These are phyloP conservation scores for Colletotrichum liaoningense DNA, from an alignment of 2,329 filamentous ascomycete genomes.

Conservation along the genomic window DNA sequence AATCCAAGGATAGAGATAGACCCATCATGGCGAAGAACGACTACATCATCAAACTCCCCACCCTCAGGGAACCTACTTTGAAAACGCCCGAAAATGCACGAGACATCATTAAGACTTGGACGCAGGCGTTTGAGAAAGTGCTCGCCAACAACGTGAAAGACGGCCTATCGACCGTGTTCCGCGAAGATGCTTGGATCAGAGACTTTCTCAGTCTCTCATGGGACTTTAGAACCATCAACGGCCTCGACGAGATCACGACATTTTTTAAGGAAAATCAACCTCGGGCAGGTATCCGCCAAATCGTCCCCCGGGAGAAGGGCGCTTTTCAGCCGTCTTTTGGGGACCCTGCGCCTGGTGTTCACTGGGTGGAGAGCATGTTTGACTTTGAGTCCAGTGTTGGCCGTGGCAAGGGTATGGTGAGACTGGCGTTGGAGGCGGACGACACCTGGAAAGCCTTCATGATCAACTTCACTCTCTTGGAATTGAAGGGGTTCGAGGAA, in stretches of 20 bases:
- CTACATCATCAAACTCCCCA: constrained; percentile 14
- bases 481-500: constrained; percentile 67
- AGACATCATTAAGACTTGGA: constrained; percentile 1
- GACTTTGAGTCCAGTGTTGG: constrained; percentile 35
- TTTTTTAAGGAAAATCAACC: constrained; percentile 20
- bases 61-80: constrained; percentile 4
- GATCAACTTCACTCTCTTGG: constrained; percentile 68
- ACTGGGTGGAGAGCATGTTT: constrained; percentile 37
- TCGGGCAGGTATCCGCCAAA: not conserved
- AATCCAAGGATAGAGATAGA: not conserved
- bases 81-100: constrained; percentile 7
- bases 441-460: constrained; percentile 71
- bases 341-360: constrained; percentile 24
- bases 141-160: not conserved
- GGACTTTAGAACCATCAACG: constrained; percentile 55
- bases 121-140: not conserved
- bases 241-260: not conserved
- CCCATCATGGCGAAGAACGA: not conserved
- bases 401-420: constrained; percentile 34
- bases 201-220: constrained; percentile 68
- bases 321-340: constrained; percentile 17
- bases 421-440: constrained; percentile 28
- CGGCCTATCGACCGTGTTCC: constrained; percentile 47
- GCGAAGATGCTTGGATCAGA: constrained; percentile 63
- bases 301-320: constrained; percentile 11